Conservation (phyloP, 2,329 filamentous ascomycete species). For the Leptosphaerulina australis region DNA sequence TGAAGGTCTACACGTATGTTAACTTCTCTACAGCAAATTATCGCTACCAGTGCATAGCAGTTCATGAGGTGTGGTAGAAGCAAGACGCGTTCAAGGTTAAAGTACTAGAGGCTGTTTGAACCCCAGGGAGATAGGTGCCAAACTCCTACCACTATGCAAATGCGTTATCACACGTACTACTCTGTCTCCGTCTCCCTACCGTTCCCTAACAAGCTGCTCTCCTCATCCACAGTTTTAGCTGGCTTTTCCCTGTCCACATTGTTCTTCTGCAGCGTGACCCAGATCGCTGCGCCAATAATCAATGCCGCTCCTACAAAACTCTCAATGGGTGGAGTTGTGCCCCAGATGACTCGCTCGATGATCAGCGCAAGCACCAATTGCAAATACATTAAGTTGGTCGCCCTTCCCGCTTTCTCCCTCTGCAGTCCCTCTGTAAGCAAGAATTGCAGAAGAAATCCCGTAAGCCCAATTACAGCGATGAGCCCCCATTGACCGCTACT, state of each 20-base stretch:
- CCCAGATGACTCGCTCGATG: slow-evolving; percentile 65
- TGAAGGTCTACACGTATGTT: too few species aligned
- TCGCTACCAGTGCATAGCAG: too few species aligned
- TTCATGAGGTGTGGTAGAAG: too few species aligned
- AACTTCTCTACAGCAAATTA: too few species aligned
- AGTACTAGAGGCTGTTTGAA: too few species aligned
- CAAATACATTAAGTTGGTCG: slow-evolving; percentile 68
- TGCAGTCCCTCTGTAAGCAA: slow-evolving; percentile 75
- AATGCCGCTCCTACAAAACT: slow-evolving; percentile 33
- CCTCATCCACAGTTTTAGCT: slow-evolving; percentile 24
- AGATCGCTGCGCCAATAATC: slow-evolving; percentile 36
- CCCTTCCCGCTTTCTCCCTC: slow-evolving; percentile 66
- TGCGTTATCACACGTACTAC: too few species aligned
- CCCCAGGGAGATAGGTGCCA: too few species aligned
- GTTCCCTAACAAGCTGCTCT: slow-evolving; percentile 28
- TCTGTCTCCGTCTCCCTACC: background rate
- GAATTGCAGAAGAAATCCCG: slow-evolving; percentile 82
- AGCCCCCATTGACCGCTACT: slow-evolving; percentile 66
- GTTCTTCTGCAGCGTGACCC: slow-evolving; percentile 35
- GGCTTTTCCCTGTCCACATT: slow-evolving; percentile 8
- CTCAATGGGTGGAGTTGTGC: slow-evolving; percentile 36
- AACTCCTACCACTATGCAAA: too few species aligned
- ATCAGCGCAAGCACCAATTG: slow-evolving; percentile 69
- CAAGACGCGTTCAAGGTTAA: too few species aligned
- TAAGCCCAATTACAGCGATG: slow-evolving; percentile 69